Percentiles rank a stretch among this genome's conserved stretches.
Conservation (phyloP, 129 eudicot species). For the Apium graveolens region DNA sequence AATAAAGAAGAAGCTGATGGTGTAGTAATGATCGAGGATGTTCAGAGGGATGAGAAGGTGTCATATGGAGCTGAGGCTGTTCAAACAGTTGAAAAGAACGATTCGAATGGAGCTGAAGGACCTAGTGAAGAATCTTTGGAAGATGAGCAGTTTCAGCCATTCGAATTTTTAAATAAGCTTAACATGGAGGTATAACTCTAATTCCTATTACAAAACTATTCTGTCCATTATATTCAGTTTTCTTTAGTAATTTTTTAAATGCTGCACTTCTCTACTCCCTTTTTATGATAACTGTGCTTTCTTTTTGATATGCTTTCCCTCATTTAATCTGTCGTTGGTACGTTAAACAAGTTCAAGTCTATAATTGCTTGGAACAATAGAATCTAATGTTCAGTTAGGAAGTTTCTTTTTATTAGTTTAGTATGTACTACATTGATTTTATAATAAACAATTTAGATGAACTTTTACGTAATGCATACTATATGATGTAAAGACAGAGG, state of each 20-base stretch:
- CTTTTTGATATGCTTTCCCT: neutral
- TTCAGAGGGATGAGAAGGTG: constrained; percentile 22
- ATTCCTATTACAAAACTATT: neutral
- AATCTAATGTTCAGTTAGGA: neutral
- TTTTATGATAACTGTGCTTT: neutral
- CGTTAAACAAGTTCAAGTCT: neutral
- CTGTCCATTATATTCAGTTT: neutral
- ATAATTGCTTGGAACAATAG: neutral
- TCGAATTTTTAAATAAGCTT: constrained; percentile 39
- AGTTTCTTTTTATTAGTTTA: neutral
- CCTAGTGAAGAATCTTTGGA: constrained; percentile 20
- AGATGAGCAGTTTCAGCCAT: constrained; percentile 24
- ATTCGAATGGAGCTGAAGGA: constrained; percentile 19
- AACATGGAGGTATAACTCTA: constrained; percentile 32
- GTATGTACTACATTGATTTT: neutral
- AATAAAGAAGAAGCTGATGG: constrained; percentile 26
- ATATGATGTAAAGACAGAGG: neutral
- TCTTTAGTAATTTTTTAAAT: neutral
- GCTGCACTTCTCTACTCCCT: neutral
- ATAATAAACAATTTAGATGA: neutral
- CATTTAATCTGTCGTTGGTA: neutral
- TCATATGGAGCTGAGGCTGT: constrained; percentile 21
- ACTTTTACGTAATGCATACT: neutral
- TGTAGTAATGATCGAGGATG: constrained; percentile 21
- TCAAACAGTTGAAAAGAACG: constrained; percentile 16